Evolutionary conservation across 2,329 filamentous ascomycete species (phyloP), one percentile per base, ranked within the genome.

Genomic region (Ophiostoma ulmi): DNA sequence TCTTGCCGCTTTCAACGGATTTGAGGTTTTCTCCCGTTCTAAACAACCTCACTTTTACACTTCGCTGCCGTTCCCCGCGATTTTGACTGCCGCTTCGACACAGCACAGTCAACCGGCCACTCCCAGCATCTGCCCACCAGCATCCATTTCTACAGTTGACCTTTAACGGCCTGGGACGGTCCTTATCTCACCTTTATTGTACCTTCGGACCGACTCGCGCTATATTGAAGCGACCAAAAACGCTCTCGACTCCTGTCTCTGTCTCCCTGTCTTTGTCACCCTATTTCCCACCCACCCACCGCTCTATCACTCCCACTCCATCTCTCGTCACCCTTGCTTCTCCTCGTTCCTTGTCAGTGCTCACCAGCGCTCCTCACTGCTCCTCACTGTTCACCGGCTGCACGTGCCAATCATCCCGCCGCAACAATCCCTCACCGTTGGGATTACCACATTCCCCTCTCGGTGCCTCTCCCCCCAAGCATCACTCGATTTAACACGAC

Each of bases 141-240:
- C 52, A 58, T 58, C 52, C 52, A 58, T 58, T 58, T 58, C 52
- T 26, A 58, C 58, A 63, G 58, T 58, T 58, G 52, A 58, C 22
- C 52, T 58, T 26, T 22, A n/a, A 58, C 52, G 11, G 22, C 68
- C 26, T 38, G 35, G 44, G 39, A 64, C 63, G 61, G 26, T 26
- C 26, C 65, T 70, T 70, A 70, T 70, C 69, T 70, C 36, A 26
- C 63, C 17, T 58, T 8, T 31, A 39, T 69, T 48, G 58, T 55
- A 26, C 52, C 55, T 64, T 69, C 68, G 68, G 68, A 35, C 68
- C 68, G 68, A 69, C 52, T 69, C 68, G 3, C 4, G 22, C 11
- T 35, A 52, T 52, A 63, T 35, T 13, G 26, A 63, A 35, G 5
- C 58, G 58, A 63, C 22, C 22, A 35, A 63, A 26, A 63, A 35